A percentile compares a stretch with the other conserved stretches of the same genome.
These are phyloP conservation scores for Limonium bicolor DNA, from an alignment of 148 eudicot genomes.

Conservation along the genomic window DNA sequence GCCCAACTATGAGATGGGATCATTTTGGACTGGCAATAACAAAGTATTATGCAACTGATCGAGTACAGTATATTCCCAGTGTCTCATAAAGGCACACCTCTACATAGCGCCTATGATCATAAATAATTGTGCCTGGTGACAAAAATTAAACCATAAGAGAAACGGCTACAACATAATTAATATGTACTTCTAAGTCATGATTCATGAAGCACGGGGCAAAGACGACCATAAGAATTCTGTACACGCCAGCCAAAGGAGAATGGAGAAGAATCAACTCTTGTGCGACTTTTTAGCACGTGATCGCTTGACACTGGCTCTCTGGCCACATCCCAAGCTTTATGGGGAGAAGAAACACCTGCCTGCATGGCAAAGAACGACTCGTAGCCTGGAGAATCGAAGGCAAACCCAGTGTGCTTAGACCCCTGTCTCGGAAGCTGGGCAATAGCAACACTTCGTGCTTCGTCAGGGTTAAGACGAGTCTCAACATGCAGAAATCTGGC, in stretches of 20 bases:
- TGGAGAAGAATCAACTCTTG: conserved; percentile 9
- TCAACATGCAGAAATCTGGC: conserved; percentile 41
- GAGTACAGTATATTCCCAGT: no score
- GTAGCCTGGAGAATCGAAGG: conserved; percentile 96
- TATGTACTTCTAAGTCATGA: no score
- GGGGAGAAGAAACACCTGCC: conserved; percentile 68
- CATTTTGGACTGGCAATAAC: no score
- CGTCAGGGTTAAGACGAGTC: conserved; percentile 42
- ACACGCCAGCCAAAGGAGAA: neutral
- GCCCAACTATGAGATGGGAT: no score
- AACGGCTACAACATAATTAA: no score
- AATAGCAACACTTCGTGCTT: conserved; percentile 59
- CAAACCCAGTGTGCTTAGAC: conserved; percentile 88
- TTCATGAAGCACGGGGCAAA: no score
- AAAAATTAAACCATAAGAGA: no score
- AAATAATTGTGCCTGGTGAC: no score
- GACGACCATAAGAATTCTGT: conserved; percentile 1
- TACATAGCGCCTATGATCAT: no score
- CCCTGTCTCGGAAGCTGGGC: conserved; percentile 64
- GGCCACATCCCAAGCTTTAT: conserved; percentile 93
- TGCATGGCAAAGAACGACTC: conserved; percentile 97
- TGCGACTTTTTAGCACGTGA: conserved; percentile 23
- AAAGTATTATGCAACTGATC: no score
- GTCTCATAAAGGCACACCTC: no score
- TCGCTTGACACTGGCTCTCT: conserved; percentile 63